phyloP scores from a whole-genome alignment of 2,329 filamentous ascomycete species.

The Colletotrichum sp. region DNA sequence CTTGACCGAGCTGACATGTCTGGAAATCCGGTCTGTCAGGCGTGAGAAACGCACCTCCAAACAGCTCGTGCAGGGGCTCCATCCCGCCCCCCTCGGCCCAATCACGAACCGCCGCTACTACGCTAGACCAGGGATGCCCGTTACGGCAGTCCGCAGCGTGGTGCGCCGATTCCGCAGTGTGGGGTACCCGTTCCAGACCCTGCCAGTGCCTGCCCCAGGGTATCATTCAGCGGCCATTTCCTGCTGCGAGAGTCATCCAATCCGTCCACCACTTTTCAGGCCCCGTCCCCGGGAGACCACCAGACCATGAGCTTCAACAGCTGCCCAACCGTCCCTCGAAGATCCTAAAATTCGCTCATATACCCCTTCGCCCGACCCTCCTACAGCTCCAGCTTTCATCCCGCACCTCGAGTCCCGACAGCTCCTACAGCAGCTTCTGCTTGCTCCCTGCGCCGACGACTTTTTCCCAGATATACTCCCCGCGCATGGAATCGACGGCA shows the following conservation, averaged over 20 bases:
- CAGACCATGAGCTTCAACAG: constrained; percentile 15
- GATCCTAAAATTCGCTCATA: constrained; percentile 16
- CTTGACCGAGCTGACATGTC: not conserved
- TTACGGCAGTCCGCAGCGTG: constrained; percentile 19
- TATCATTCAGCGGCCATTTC: constrained; percentile 11
- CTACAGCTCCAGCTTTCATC: not conserved
- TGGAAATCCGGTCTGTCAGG: not conserved
- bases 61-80: not conserved
- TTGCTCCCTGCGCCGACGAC: not conserved
- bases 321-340: constrained; percentile 7
- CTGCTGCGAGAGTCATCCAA: constrained; percentile 21
- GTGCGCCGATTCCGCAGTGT: constrained; percentile 22
- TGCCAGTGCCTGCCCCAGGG: not conserved
- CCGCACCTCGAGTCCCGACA: not conserved
- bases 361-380: not conserved
- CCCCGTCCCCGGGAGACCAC: not conserved
- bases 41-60: not conserved
- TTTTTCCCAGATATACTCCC: not conserved
- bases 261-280: constrained; percentile 1
- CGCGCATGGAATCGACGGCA: constrained; percentile 43
- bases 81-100: not conserved
- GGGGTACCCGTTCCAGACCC: constrained; percentile 19
- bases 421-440: not conserved
- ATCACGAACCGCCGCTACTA: not conserved
- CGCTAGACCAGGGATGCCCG: constrained; percentile 11